Percentiles rank a stretch among this genome's conserved stretches.
These are phyloP conservation scores for Xylaria palmicola DNA, from an alignment of 495 filamentous ascomycete species.

Conservation along the genomic window DNA sequence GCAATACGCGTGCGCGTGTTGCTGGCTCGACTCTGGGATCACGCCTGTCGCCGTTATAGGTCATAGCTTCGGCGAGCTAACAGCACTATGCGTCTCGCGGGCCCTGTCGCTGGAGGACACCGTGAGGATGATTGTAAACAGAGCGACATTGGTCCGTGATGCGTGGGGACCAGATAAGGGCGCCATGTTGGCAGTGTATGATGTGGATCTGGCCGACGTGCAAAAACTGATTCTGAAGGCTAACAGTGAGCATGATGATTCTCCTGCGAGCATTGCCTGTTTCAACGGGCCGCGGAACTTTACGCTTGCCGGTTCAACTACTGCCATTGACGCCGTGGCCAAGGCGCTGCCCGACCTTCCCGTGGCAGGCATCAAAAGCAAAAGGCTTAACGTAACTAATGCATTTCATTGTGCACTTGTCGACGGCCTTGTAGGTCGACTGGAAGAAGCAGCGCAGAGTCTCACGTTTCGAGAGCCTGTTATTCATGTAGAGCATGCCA, in stretches of 20 bases:
- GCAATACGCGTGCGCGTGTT: conserved; percentile 47
- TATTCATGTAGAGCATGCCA: conserved; percentile 19
- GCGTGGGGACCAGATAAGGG: conserved; percentile 44
- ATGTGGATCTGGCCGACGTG: conserved; percentile 30
- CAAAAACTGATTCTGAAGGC: conserved; percentile 25
- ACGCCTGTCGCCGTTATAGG: conserved; percentile 39
- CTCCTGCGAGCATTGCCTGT: conserved; percentile 45
- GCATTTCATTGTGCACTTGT: conserved; percentile 44
- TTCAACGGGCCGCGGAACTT: conserved; percentile 51
- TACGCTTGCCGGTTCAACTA: conserved; percentile 43
- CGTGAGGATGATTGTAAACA: conserved; percentile 37
- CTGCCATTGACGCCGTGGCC: conserved; percentile 32
- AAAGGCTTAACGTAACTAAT: conserved; percentile 43
- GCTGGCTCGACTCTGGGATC: conserved; percentile 50
- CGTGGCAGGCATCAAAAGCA: conserved; percentile 18
- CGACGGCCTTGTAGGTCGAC: conserved; percentile 34
- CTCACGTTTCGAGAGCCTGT: conserved; percentile 26
- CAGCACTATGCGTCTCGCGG: conserved; percentile 44
- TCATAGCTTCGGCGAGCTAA: conserved; percentile 54
- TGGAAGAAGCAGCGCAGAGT: conserved; percentile 28
- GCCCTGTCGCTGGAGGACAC: conserved; percentile 37
- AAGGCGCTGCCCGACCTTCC: conserved; percentile 9
- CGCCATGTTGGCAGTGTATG: conserved; percentile 45
- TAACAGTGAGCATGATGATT: conserved; percentile 2
- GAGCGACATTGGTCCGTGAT: conserved; percentile 40